Evolutionary conservation across 768 basidiomycete species (phyloP).

Genomic region (Russula brevipes): DNA sequence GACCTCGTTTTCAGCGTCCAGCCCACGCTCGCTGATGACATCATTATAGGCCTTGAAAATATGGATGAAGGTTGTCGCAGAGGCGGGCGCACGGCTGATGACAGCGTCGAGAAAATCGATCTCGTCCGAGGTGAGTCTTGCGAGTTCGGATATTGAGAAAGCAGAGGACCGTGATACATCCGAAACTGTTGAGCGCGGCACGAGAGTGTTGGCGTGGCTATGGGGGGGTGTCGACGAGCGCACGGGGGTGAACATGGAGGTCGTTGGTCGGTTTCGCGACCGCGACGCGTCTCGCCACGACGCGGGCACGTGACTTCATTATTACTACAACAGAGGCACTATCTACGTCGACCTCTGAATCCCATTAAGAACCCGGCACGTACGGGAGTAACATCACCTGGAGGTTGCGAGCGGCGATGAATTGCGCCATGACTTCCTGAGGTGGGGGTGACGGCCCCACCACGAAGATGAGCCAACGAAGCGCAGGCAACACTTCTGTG

Average conservation of each 20-base stretch:
- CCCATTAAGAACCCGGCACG: too few species aligned
- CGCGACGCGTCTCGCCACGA: background rate
- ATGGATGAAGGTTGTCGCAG: slow-evolving; percentile 69
- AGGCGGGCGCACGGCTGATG: slow-evolving; percentile 57
- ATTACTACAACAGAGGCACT: too few species aligned
- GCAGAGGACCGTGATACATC: slow-evolving; percentile 26
- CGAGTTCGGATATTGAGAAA: slow-evolving; percentile 29
- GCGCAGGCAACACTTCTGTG: too few species aligned
- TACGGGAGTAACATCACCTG: too few species aligned
- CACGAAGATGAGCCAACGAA: too few species aligned
- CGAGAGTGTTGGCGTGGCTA: slow-evolving; percentile 17
- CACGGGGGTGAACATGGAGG: slow-evolving; percentile 32
- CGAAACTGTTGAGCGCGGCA: slow-evolving; percentile 27
- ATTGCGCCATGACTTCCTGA: too few species aligned
- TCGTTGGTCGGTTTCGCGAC: slow-evolving; percentile 26
- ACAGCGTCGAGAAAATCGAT: slow-evolving; percentile 72
- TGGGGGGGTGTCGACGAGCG: slow-evolving; percentile 31
- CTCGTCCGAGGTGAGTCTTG: slow-evolving; percentile 39
- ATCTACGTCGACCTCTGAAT: too few species aligned
- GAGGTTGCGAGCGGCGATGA: too few species aligned
- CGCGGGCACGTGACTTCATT: background rate
- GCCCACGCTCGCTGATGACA: slow-evolving; percentile 62
- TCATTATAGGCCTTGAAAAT: slow-evolving; percentile 86
- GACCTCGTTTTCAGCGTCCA: slow-evolving; percentile 74
- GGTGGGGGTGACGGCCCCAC: too few species aligned